Base-by-base conservation (phyloP, 2,329 filamentous ascomycete genomes). In the Hymenoscyphus occultus region DNA sequence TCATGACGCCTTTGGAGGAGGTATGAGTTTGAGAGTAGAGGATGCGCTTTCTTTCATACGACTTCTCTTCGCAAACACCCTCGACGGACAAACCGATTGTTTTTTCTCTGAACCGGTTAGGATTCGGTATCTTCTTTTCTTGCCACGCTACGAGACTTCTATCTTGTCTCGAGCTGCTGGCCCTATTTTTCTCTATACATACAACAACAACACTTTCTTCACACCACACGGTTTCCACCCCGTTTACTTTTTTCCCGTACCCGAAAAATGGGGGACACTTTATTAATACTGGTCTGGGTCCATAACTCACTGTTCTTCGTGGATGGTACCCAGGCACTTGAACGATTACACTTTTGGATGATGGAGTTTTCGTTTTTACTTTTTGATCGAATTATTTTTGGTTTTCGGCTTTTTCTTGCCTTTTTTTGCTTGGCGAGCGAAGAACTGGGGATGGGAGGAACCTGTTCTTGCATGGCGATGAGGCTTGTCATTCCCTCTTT, bases 1-100 rank as follows among this genome's bases (percentile, higher is more conserved):
- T 85, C 58, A 82, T 84, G 79, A 77, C 79, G 56, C 80, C 84
- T 16, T 67, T 85, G 62, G 74, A 80, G 67, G 81, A 83, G 64
- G 67, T 64, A 32, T 71, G 63, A 67, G 39, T 60, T 32, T 31
- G 56, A 35, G 22, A 32, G 5, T 45, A 5, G 16, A 35, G 35
- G 9, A 35, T 35, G 35, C 35, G 42, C 16, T n/a, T 45, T 7
- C 40, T 45, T 45, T n/a, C 14, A 45, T n/a, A 35, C 35, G 35
- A 35, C 35, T 35, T 35, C 35, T 6, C 35, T 35, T 35, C 35
- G 1, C 35, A 10, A 6, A 35, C 5, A 54, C 48, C 12, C 19
- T 19, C 5, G 19, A 28, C 19, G 48, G 35, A 35, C 35, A 10
- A 35, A 54, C 9, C 48, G 19, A 28, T 28, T 54, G 22, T 28